Evolutionary conservation across 495 filamentous ascomycete species (phyloP), one percentile per base, ranked within the genome.

Genomic region (Xylaria intraflava): DNA sequence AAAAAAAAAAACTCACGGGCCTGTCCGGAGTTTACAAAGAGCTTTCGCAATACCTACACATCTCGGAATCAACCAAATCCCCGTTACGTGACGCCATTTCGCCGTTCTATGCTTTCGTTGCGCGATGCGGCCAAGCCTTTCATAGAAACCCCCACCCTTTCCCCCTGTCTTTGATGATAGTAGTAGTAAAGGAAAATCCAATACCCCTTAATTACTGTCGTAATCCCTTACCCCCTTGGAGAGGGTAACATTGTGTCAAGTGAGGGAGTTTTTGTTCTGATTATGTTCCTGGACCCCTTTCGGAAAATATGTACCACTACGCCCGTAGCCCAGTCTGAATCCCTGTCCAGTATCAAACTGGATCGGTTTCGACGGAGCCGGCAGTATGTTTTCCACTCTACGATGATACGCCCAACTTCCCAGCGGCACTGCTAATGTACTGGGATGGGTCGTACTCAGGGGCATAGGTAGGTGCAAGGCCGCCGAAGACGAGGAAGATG

Each of bases 401-500:
- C 51, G 62, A 55, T 40, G 65, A 58, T 42, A 73, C 68, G 36
- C 74, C 72, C 27, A 76, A 65, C 64, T 74, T 76, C 49, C 65
- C 74, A 61, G 72, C 75, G 27, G 74, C 73, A 56, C 67, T 70
- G 41, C 65, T 65, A 44, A 78, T 47, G 56, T 73, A 72, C 55
- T 67, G 64, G 12, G 68, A 65, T 2, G 76, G 67, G 65, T 78
- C 71, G 46, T 76, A 74, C 16, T 69, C 72, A 22, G 70, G 67
- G 22, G 70, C 72, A 46, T 75, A 75, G 11, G 67, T 68, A 20
- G 78, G 76, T 20, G 73, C 76, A 9, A 81, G 59, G 11, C 75
- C 73, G 36, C 70, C 70, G 33, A 95, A 71, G n/a, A 95, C 62
- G 67, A 93, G 73, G 61, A 95, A 76, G 40, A 84, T 60, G 46